Evolutionary conservation across 192 early-diverging fungal species (phyloP).

Genomic region (Chytriomyces confervae): DNA sequence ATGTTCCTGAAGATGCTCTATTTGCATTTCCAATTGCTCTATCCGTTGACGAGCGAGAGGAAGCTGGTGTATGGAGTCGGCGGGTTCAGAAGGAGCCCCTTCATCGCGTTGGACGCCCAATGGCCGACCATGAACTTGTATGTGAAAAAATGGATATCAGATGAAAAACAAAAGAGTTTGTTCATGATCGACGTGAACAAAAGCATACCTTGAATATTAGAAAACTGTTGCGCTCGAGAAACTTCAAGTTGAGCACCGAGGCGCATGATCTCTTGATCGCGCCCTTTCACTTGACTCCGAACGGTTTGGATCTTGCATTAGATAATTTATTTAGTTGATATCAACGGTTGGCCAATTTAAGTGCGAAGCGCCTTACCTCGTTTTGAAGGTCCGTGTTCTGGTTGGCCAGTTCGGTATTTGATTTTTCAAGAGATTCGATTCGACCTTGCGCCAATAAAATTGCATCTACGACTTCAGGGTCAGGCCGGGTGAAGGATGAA

Average conservation of each 20-base stretch:
- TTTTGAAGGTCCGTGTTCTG: constrained; percentile 53
- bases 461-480: constrained; percentile 42
- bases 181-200: neutral
- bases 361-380: constrained; percentile 40
- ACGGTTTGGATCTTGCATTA: constrained; percentile 40
- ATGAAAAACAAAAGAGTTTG: constrained; percentile 23
- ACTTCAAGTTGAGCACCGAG: constrained; percentile 57
- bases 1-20: constrained; percentile 60
- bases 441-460: constrained; percentile 41
- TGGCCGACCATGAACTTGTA: constrained; percentile 10
- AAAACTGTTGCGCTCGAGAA: constrained; percentile 55
- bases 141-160: neutral
- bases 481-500: constrained; percentile 38
- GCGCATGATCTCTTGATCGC: constrained; percentile 58
- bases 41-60: constrained; percentile 52
- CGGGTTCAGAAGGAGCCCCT: constrained; percentile 23
- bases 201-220: constrained; percentile 30
- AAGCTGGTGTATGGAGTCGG: constrained; percentile 44
- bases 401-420: constrained; percentile 32
- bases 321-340: neutral
- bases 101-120: constrained; percentile 18
- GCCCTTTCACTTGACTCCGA: constrained; percentile 47
- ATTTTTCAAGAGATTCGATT: constrained; percentile 41
- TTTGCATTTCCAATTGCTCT: constrained; percentile 59
- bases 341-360: constrained; percentile 10